Evolutionary conservation across 805 yeast genomes (phyloP).

Genomic region (Kazachstania africana): DNA sequence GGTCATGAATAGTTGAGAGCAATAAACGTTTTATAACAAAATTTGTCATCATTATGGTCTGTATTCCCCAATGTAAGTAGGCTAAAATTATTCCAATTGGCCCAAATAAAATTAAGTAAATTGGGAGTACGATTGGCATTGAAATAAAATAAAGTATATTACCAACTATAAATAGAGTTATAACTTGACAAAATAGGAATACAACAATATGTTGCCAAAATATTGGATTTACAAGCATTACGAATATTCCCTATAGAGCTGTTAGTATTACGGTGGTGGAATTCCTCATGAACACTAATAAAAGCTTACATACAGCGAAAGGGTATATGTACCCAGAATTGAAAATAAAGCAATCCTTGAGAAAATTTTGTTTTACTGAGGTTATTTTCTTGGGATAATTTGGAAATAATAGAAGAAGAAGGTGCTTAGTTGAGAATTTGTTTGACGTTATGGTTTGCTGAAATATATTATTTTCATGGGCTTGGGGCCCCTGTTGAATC

Average conservation of each 20-base stretch:
- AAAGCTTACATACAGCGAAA: slow-evolving; percentile 9
- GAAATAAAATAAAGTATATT: slow-evolving; percentile 15
- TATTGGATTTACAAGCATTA: slow-evolving; percentile 10
- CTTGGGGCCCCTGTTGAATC: too few species aligned
- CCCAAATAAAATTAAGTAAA: slow-evolving; percentile 14
- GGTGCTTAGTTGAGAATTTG: too few species aligned
- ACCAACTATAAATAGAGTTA: slow-evolving; percentile 14
- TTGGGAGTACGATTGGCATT: slow-evolving; percentile 13
- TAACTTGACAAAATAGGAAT: slow-evolving; percentile 13
- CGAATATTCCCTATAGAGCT: slow-evolving; percentile 16
- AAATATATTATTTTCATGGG: too few species aligned
- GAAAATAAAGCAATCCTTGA: slow-evolving; percentile 2
- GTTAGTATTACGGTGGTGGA: neutral
- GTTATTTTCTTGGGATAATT: too few species aligned
- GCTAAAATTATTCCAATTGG: slow-evolving; percentile 23
- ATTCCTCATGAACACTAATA: too few species aligned
- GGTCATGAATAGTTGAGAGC: slow-evolving; percentile 13
- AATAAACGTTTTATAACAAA: slow-evolving; percentile 15
- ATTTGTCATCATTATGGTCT: slow-evolving; percentile 18
- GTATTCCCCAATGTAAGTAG: slow-evolving; percentile 22
- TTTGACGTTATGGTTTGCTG: too few species aligned
- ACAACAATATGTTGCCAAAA: slow-evolving; percentile 23
- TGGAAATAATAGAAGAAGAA: too few species aligned
- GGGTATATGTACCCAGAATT: slow-evolving; percentile 11
- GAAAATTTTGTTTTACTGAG: neutral